Percentiles rank a stretch among this genome's conserved stretches.
Conservation (phyloP, 495 filamentous ascomycete genomes). For the Daldinia vernicosa region DNA sequence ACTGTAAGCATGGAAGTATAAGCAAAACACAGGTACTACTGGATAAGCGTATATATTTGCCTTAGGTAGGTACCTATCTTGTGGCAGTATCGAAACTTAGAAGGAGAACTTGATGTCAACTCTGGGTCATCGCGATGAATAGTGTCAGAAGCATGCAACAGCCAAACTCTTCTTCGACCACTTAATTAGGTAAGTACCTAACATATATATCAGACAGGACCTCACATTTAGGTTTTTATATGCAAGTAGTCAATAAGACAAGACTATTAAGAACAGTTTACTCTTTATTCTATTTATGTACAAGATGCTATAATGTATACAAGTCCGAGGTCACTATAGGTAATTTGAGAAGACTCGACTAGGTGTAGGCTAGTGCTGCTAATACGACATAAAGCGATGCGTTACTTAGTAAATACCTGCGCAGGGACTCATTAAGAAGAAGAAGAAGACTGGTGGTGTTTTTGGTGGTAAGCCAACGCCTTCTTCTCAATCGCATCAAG, state of each 20-base stretch:
- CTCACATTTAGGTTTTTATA: background rate
- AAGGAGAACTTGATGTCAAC: no score
- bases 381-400: conserved; percentile 5
- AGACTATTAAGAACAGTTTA: conserved; percentile 26
- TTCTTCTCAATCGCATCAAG: conserved; percentile 36
- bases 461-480: conserved; percentile 21
- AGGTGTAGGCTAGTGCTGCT: background rate
- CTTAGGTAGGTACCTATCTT: no score
- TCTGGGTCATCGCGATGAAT: no score
- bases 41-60: no score
- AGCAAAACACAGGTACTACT: no score
- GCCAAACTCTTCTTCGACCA: no score
- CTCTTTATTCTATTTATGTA: conserved; percentile 37
- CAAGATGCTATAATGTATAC: conserved; percentile 26
- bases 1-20: no score
- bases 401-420: background rate
- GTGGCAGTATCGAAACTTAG: no score
- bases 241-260: background rate
- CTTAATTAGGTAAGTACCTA: no score
- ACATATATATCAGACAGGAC: no score
- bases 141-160: no score
- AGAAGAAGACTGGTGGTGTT: conserved; percentile 18
- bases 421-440: conserved; percentile 13
- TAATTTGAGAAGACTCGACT: conserved; percentile 4
- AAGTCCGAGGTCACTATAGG: conserved; percentile 20